Base-by-base conservation (phyloP, 495 filamentous ascomycete genomes). In the Penicillium subrubescens region DNA sequence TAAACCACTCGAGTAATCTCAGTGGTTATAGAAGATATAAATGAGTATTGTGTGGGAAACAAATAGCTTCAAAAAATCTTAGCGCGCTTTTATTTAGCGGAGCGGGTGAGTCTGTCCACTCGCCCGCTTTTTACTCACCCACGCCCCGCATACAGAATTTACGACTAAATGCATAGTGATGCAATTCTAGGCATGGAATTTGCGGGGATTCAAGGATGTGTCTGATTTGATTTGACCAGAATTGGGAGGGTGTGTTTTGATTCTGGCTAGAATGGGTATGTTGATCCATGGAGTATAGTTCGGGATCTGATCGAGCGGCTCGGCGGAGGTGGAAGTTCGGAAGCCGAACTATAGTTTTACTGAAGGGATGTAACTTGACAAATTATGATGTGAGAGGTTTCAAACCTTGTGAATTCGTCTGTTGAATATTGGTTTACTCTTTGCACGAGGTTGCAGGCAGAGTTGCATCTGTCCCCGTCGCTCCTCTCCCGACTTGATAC, bases 281-380 rank as follows among this genome's bases (percentile, higher is more conserved):
- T 52, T 52, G 48, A 29, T 52, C 48, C 48, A 51, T 17, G 48
- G 25, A 52, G 48, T 31, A 52, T 52, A 52, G 25, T 52, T 52
- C 48, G 48, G 48, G 48, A 52, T 31, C 25, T 50, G 25, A 50
- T 23, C 46, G 46, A 50, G 23, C 23, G 48, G 48, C 48, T 29
- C 14, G 48, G 48, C 48, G 48, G 48, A 29, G 48, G 48, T 29
- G 27, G 48, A 31, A 52, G 25, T 52, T 52, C 48, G 48, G 25
- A 52, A 25, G 48, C 48, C 48, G 48, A 52, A 52, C 25, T 31
- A 52, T 37, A 37, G 12, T 0, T 1, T 52, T 52, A 15, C 25
- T 52, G 48, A 31, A 25, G 19, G 2, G 2, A 8, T n/a, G 12
- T 43, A 54, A 21, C 15, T 14, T 1, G 25, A 27, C 25, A 5